These are phyloP conservation scores for Ormosia semicastrata DNA, from an alignment of 306 rosid genomes.

Conservation along the genomic window DNA sequence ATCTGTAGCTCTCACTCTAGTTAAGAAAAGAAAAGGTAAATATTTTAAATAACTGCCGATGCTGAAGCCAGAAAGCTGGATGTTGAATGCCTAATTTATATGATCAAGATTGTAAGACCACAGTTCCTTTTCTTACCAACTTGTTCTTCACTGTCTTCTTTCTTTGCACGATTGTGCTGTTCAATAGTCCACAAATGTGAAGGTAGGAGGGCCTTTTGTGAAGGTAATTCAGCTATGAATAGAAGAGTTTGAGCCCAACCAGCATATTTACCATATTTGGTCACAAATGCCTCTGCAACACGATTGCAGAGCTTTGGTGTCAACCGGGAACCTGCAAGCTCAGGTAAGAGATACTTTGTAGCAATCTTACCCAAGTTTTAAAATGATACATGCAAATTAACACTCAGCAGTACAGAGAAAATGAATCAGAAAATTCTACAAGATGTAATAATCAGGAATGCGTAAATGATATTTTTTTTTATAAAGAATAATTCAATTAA, in stretches of 20 bases:
- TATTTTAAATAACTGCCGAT: not conserved
- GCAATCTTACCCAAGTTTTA: constrained; percentile 71
- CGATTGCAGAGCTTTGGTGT: constrained; percentile 71
- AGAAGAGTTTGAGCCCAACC: constrained; percentile 98
- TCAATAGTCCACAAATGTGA: constrained; percentile 44
- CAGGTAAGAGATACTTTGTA: constrained; percentile 77
- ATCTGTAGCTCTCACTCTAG: constrained; percentile 23
- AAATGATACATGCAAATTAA: constrained; percentile 20
- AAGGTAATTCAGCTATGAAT: constrained; percentile 89
- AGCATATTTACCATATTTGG: constrained; percentile 84
- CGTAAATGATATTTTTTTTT: not conserved
- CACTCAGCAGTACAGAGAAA: not conserved
- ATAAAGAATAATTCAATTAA: not conserved
- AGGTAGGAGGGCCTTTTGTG: constrained; percentile 66
- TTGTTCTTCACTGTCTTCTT: constrained; percentile 29
- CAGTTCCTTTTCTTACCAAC: constrained; percentile 25
- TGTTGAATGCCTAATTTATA: not conserved
- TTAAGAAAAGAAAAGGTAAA: not conserved
- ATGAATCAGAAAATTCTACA: not conserved
- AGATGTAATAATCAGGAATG: not conserved
- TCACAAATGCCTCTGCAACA: constrained; percentile 88
- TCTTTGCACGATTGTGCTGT: constrained; percentile 40
- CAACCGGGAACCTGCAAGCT: constrained; percentile 86
- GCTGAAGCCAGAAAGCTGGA: constrained; percentile 8
- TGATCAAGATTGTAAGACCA: constrained; percentile 11